Percentiles rank a stretch among this genome's conserved stretches.
Evolutionary conservation across 805 yeast genomes (phyloP).

Genomic region (Candida qinlingensis): DNA sequence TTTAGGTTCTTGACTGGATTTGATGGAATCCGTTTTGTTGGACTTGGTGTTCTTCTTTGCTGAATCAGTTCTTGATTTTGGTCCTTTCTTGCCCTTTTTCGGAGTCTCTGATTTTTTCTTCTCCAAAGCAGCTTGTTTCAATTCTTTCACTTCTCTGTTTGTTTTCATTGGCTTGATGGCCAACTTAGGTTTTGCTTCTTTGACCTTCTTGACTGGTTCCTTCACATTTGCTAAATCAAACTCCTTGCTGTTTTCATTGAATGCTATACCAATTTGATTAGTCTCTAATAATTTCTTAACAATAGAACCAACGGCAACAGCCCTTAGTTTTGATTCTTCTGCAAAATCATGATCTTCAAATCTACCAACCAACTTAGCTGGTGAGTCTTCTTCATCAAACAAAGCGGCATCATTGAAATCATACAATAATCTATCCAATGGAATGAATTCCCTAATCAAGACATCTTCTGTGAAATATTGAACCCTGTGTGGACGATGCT

Average conservation of each 20-base stretch:
- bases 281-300: constrained; percentile 25
- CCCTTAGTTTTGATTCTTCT: constrained; percentile 29
- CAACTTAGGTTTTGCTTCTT: background rate
- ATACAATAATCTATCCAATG: constrained; percentile 46
- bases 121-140: background rate
- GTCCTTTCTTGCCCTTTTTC: background rate
- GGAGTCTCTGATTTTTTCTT: constrained; percentile 1
- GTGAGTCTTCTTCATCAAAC: constrained; percentile 13
- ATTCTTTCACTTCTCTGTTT: background rate
- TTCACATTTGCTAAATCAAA: constrained; percentile 16
- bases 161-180: background rate
- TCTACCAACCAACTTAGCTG: constrained; percentile 20
- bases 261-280: constrained; percentile 27
- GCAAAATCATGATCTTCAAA: constrained; percentile 23
- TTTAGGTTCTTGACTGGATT: background rate
- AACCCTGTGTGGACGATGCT: constrained; percentile 39
- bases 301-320: constrained; percentile 30
- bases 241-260: constrained; percentile 12
- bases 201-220: constrained; percentile 3
- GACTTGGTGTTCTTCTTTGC: background rate
- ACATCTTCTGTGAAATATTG: constrained; percentile 65
- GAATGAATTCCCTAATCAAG: constrained; percentile 50
- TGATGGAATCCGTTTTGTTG: background rate
- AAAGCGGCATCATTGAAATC: constrained; percentile 51
- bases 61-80: background rate